Evolutionary conservation across 192 early-diverging fungal genomes (phyloP).

Genomic region (Lobulomyces angularis): DNA sequence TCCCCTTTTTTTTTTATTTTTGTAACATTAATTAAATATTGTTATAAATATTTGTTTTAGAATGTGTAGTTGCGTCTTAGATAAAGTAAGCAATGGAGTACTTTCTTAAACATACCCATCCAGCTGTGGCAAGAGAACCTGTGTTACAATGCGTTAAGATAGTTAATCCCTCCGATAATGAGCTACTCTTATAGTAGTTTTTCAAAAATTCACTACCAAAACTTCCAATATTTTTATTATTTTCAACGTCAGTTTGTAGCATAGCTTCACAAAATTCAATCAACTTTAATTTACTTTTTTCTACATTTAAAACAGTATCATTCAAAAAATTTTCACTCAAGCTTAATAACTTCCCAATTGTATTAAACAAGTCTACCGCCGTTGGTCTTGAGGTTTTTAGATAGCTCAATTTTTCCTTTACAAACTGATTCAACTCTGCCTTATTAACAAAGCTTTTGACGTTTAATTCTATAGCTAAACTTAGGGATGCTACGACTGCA

Average conservation of each 20-base stretch:
- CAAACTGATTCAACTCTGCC: too few relatives aligned
- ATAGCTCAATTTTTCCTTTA: not conserved
- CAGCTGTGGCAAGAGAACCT: slow-evolving; percentile 48
- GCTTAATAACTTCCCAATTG: slow-evolving; percentile 33
- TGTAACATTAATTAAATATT: not conserved
- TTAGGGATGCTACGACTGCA: slow-evolving; percentile 86
- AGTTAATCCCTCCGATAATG: slow-evolving; percentile 11
- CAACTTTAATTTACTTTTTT: slow-evolving; percentile 10
- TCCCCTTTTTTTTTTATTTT: too few relatives aligned
- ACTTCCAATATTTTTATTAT: slow-evolving; percentile 77
- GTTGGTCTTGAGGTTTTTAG: slow-evolving; percentile 86
- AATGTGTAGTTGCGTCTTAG: not conserved
- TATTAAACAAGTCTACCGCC: slow-evolving; percentile 92
- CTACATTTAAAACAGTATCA: slow-evolving; percentile 3
- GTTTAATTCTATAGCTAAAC: slow-evolving; percentile 66
- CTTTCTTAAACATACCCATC: slow-evolving; percentile 39
- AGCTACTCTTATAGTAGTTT: slow-evolving; percentile 4
- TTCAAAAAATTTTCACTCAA: not conserved
- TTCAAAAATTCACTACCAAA: slow-evolving; percentile 62
- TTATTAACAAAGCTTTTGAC: too few relatives aligned
- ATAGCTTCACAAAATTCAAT: slow-evolving; percentile 65
- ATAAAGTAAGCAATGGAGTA: not conserved
- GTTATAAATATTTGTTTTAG: not conserved
- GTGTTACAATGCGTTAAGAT: slow-evolving; percentile 98
- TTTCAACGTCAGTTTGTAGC: slow-evolving; percentile 70